Conservation (phyloP, 2,329 filamentous ascomycete genomes). For the Colletotrichum shisoi region DNA sequence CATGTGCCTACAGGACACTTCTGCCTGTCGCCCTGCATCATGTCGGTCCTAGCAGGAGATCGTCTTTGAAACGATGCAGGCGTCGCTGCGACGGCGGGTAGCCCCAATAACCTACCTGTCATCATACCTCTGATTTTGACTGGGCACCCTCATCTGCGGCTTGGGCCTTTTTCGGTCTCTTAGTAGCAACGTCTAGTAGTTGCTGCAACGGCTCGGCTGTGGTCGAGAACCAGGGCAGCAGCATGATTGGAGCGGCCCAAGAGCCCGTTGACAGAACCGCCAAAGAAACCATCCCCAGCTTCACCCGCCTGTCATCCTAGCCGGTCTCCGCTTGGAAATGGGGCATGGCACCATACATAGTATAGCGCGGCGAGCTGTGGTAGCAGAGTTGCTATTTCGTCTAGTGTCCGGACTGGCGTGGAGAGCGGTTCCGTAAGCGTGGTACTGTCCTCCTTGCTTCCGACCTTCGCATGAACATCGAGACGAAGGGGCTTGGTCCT, state of each 20-base stretch:
- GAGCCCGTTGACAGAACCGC: constrained; percentile 26
- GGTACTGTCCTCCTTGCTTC: constrained; percentile 18
- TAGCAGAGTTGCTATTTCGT: background rate
- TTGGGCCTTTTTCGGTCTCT: constrained; percentile 13
- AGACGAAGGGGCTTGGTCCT: constrained; percentile 18
- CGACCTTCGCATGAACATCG: constrained; percentile 31
- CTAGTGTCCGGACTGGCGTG: constrained; percentile 15
- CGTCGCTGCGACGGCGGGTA: constrained; percentile 31
- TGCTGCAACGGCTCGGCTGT: constrained; percentile 21
- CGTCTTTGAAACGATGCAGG: constrained; percentile 38
- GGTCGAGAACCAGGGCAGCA: constrained; percentile 32
- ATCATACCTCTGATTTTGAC: background rate
- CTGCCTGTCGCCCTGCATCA: constrained; percentile 32
- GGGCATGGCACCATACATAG: constrained; percentile 38
- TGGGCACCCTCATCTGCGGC: constrained; percentile 30
- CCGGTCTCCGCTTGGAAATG: constrained; percentile 33
- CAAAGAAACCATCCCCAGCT: constrained; percentile 16
- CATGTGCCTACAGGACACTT: constrained; percentile 35
- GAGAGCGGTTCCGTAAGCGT: constrained; percentile 28
- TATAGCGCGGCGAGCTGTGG: constrained; percentile 18
- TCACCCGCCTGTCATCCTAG: constrained; percentile 32
- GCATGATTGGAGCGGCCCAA: constrained; percentile 33
- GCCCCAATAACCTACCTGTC: constrained; percentile 6
- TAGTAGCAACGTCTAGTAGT: constrained; percentile 1
- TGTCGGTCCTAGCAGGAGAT: constrained; percentile 36